These are phyloP conservation scores for Eragrostis tef DNA, from an alignment of 202 grass and related monocot species.

Conservation along the genomic window DNA sequence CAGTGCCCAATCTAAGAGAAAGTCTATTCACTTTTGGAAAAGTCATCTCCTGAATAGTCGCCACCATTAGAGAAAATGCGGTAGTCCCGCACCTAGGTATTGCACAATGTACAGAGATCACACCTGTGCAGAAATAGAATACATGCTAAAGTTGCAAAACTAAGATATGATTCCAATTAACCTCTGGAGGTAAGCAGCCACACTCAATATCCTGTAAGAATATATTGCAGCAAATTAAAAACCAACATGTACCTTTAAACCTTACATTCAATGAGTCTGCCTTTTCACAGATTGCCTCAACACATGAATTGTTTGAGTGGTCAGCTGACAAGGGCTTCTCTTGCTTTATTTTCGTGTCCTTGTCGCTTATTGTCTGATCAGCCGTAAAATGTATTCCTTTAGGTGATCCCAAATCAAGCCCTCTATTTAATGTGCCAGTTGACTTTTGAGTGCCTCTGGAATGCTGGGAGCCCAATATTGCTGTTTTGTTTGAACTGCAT, in stretches of 20 bases:
- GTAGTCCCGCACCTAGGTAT: conserved; percentile 61
- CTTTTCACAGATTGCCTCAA: conserved; percentile 25
- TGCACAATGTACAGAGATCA: conserved; percentile 34
- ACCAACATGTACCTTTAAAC: neutral
- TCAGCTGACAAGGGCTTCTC: conserved; percentile 15
- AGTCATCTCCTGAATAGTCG: conserved; percentile 51
- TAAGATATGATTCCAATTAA: conserved; percentile 24
- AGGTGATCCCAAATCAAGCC: conserved; percentile 27
- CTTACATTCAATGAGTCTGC: neutral
- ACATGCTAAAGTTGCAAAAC: conserved; percentile 7
- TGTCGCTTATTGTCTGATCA: conserved; percentile 24
- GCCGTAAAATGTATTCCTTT: conserved; percentile 4
- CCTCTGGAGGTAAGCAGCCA: conserved; percentile 61
- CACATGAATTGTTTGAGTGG: neutral
- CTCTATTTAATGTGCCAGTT: conserved; percentile 6
- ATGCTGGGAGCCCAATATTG: conserved; percentile 20
- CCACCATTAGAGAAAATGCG: conserved; percentile 42
- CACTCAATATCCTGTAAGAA: conserved; percentile 61
- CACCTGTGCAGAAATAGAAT: conserved; percentile 41
- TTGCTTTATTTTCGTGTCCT: conserved; percentile 28
- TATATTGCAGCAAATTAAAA: neutral
- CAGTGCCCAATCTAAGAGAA: conserved; percentile 56
- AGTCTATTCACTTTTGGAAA: conserved; percentile 60
- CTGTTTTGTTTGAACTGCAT: conserved; percentile 22
- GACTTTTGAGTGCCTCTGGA: conserved; percentile 11